A percentile compares a stretch with the other conserved stretches of the same genome.
Conservation (phyloP, 495 filamentous ascomycete species). For the Penicillium pancosmium region DNA sequence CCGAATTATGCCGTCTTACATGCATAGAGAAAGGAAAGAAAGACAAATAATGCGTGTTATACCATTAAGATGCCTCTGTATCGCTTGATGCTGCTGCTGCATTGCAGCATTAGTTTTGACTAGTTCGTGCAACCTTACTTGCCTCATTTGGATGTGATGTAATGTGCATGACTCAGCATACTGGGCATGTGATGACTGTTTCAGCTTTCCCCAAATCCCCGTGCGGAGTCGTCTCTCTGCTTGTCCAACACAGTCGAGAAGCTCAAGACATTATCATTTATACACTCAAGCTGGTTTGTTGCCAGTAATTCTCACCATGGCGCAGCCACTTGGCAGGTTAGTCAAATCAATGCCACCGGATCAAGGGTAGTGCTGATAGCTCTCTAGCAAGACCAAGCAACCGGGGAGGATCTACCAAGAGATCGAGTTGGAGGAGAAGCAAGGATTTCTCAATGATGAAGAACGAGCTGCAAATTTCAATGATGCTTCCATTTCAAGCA, state of each 20-base stretch:
- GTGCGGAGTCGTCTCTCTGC: conserved; percentile 4
- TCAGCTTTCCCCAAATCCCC: not conserved
- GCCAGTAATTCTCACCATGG: not conserved
- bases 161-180: conserved; percentile 5
- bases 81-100: not conserved
- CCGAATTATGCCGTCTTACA: too few relatives aligned
- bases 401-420: conserved; percentile 4
- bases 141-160: not conserved
- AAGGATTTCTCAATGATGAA: conserved; percentile 4
- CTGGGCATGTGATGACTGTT: not conserved
- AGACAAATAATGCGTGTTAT: not conserved
- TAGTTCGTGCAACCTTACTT: not conserved
- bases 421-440: conserved; percentile 12
- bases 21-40: too few relatives aligned
- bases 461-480: conserved; percentile 5
- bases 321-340: conserved; percentile 4
- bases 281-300: not conserved
- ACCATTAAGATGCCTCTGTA: not conserved
- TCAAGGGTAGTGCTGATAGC: conserved; percentile 10
- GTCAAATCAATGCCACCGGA: not conserved
- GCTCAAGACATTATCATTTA: not conserved
- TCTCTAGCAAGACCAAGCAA: conserved; percentile 11
- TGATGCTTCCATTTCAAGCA: not conserved
- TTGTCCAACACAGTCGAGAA: not conserved
- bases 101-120: not conserved